Evolutionary conservation across 2,329 filamentous ascomycete genomes (phyloP).

Genomic region (Ustilaginoidea virens): DNA sequence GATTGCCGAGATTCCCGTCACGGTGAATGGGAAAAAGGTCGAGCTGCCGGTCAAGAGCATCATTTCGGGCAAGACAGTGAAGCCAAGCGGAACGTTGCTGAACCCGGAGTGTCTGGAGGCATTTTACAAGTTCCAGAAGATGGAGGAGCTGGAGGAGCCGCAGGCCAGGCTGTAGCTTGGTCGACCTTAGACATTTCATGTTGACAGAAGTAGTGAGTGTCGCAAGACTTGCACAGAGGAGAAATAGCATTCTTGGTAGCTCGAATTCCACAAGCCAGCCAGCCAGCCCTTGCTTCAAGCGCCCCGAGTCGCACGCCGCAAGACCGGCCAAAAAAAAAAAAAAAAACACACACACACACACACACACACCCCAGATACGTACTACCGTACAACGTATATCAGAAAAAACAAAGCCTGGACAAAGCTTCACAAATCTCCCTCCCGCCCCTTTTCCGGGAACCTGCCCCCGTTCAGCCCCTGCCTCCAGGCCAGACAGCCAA

Average conservation of each 20-base stretch:
- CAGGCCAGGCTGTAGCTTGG: constrained; percentile 16
- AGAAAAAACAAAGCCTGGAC: background rate
- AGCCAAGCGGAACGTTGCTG: constrained; percentile 58
- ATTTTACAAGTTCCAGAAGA: constrained; percentile 54
- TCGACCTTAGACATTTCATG: too few species aligned
- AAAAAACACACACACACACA: too few species aligned
- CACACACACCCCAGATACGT: too few species aligned
- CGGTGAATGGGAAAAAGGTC: constrained; percentile 74
- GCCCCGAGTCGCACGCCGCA: too few species aligned
- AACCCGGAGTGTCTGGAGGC: constrained; percentile 64
- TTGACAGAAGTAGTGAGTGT: too few species aligned
- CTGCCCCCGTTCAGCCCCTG: constrained; percentile 30
- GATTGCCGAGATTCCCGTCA: constrained; percentile 67
- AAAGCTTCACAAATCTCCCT: constrained; percentile 3
- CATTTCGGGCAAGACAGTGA: constrained; percentile 58
- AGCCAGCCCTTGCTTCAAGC: too few species aligned
- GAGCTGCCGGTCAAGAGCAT: constrained; percentile 77
- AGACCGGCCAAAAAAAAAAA: too few species aligned
- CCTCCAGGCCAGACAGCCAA: constrained; percentile 32
- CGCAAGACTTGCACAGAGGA: too few species aligned
- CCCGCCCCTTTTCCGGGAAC: constrained; percentile 14
- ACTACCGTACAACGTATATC: too few species aligned
- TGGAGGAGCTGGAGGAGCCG: constrained; percentile 16
- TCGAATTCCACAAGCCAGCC: too few species aligned
- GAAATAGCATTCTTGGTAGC: too few species aligned